These are phyloP conservation scores for Mallotus repandus DNA, from an alignment of 441 rosid genomes.

Conservation along the genomic window DNA sequence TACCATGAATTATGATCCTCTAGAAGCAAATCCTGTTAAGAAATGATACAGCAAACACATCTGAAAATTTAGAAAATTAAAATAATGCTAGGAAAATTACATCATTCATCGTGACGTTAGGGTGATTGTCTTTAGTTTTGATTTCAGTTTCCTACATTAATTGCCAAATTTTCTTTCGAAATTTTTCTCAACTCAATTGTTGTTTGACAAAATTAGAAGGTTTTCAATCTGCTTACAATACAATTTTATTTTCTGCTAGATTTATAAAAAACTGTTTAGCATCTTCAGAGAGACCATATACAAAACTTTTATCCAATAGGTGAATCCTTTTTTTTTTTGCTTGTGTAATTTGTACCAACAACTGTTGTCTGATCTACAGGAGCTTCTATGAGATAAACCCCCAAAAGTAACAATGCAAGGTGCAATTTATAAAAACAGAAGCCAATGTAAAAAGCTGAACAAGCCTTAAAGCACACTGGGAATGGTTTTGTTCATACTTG, in stretches of 20 bases:
- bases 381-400: not conserved
- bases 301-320: too few species aligned
- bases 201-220: not conserved
- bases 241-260: too few species aligned
- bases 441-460: not conserved
- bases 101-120: too few species aligned
- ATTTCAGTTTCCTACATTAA: not conserved
- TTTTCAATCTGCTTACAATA: not conserved
- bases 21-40: not conserved
- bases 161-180: not conserved
- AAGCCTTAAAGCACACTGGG: not conserved
- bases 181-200: not conserved
- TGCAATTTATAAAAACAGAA: not conserved
- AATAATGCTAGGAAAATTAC: too few species aligned
- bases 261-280: too few species aligned
- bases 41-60: too few species aligned
- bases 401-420: not conserved
- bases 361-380: not conserved
- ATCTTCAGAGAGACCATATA: too few species aligned
- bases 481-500: not conserved
- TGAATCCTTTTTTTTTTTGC: too few species aligned
- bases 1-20: not conserved
- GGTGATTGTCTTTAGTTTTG: too few species aligned
- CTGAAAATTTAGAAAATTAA: too few species aligned
- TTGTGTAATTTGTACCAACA: too few species aligned